Percentiles rank a stretch among this genome's conserved stretches.
Conservation (phyloP, 1,284 basidiomycete species). For the Testicularia cyperi region DNA sequence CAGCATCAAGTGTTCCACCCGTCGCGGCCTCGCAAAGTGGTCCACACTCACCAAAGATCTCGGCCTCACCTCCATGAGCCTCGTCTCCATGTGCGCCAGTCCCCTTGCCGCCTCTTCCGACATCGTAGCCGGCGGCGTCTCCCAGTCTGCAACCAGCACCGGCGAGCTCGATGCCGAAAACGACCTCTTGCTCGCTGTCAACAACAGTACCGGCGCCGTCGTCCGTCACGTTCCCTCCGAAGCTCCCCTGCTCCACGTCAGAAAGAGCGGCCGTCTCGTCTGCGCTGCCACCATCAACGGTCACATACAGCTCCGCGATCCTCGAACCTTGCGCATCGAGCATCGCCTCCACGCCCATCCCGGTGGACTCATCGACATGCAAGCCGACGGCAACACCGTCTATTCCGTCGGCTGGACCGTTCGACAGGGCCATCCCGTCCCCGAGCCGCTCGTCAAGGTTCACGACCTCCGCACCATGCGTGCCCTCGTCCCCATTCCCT, state of each 20-base stretch:
- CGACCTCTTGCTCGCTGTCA: slow-evolving; percentile 48
- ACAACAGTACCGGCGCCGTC: slow-evolving; percentile 48
- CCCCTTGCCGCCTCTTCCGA: slow-evolving; percentile 52
- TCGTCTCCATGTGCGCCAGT: slow-evolving; percentile 53
- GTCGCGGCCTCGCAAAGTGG: slow-evolving; percentile 61
- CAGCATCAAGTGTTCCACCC: slow-evolving; percentile 60
- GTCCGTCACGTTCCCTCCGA: slow-evolving; percentile 49
- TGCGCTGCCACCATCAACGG: slow-evolving; percentile 50
- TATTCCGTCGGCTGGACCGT: slow-evolving; percentile 59
- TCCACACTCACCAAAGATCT: slow-evolving; percentile 16
- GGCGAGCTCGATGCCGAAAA: slow-evolving; percentile 36
- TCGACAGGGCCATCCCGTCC: slow-evolving; percentile 77
- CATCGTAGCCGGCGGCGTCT: slow-evolving; percentile 49
- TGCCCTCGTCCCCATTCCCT: slow-evolving; percentile 78
- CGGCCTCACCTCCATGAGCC: slow-evolving; percentile 30
- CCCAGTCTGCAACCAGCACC: slow-evolving; percentile 25
- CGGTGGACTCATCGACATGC: slow-evolving; percentile 58
- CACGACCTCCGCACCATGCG: slow-evolving; percentile 84
- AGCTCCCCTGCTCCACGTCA: slow-evolving; percentile 48
- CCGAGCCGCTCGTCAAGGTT: slow-evolving; percentile 88
- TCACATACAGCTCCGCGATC: slow-evolving; percentile 57
- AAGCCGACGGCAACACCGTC: slow-evolving; percentile 54
- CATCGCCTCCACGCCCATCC: slow-evolving; percentile 56
- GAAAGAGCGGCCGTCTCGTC: slow-evolving; percentile 43
- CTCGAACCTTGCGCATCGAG: slow-evolving; percentile 51